phyloP scores from a whole-genome alignment of 164 flowering plant species.

The Platanus orientalis region DNA sequence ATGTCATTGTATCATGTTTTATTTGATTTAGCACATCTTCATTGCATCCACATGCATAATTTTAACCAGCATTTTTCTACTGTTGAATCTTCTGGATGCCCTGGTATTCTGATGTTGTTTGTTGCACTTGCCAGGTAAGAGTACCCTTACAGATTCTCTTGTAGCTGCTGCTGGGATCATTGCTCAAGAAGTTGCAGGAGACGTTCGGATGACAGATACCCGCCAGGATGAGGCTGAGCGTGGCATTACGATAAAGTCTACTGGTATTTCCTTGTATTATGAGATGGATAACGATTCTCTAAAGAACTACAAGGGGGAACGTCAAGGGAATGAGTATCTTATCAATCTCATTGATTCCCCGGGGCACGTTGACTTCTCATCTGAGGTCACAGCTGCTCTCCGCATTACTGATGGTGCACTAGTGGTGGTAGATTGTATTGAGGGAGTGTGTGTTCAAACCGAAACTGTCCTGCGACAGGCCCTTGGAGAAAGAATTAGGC shows the following conservation, averaged over 20 bases:
- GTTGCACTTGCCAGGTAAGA: constrained; percentile 7
- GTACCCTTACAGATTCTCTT: constrained; percentile 29
- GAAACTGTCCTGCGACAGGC: constrained; percentile 27
- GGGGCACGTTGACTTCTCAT: constrained; percentile 1
- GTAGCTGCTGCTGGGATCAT: constrained; percentile 33
- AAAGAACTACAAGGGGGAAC: constrained; percentile 9
- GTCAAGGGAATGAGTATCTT: constrained; percentile 7
- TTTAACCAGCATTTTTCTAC: no score
- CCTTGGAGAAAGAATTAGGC: constrained; percentile 10
- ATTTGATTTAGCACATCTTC: no score
- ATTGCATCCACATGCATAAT: no score
- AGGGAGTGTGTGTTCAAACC: constrained; percentile 30
- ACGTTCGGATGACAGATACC: constrained; percentile 4
- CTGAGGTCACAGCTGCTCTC: constrained; percentile 14
- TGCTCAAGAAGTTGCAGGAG: constrained; percentile 30
- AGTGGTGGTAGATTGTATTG: constrained; percentile 22
- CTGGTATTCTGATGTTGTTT: no score
- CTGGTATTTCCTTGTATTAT: constrained; percentile 8
- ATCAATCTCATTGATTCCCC: constrained; percentile 1
- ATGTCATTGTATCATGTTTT: no score
- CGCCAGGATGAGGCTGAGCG: constrained; percentile 20
- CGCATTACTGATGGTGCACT: constrained; percentile 29
- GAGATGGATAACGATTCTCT: constrained; percentile 12
- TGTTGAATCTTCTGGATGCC: no score
- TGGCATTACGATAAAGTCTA: constrained; percentile 24